These are phyloP conservation scores for Phialophora tarda DNA, from an alignment of 2,329 filamentous ascomycete genomes.

Conservation along the genomic window DNA sequence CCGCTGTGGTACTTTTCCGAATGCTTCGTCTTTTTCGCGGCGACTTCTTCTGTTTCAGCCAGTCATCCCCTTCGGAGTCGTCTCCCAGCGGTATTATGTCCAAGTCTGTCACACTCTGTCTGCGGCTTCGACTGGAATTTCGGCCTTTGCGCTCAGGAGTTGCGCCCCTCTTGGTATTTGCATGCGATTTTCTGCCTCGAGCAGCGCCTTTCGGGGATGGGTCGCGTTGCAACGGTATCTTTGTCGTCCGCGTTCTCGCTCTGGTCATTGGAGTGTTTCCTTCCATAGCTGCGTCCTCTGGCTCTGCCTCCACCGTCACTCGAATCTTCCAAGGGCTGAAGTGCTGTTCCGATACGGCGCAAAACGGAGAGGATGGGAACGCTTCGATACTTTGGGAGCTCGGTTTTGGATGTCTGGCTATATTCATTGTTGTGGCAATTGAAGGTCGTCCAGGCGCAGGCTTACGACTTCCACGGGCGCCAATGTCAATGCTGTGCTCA, in stretches of 20 bases:
- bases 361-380: slow-evolving; percentile 25
- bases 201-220: slow-evolving; percentile 10
- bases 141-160: slow-evolving; percentile 28
- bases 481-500: slow-evolving; percentile 6
- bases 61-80: slow-evolving; percentile 38
- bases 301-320: slow-evolving; percentile 55
- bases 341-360: slow-evolving; percentile 41
- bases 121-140: slow-evolving; percentile 25
- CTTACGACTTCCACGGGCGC: slow-evolving; percentile 12
- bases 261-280: slow-evolving; percentile 34
- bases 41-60: slow-evolving; percentile 34
- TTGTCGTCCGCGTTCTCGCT: slow-evolving; percentile 45
- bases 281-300: slow-evolving; percentile 48
- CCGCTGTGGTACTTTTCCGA: slow-evolving; percentile 12
- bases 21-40: slow-evolving; percentile 32
- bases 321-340: slow-evolving; percentile 56
- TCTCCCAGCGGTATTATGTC: slow-evolving; percentile 38
- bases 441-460: slow-evolving; percentile 16
- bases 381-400: slow-evolving; percentile 14
- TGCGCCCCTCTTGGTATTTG: slow-evolving; percentile 28
- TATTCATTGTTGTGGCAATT: not conserved
- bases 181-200: slow-evolving; percentile 20
- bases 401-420: slow-evolving; percentile 16
- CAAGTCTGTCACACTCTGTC: slow-evolving; percentile 40
- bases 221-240: slow-evolving; percentile 49